Evolutionary conservation across 2,329 filamentous ascomycete genomes (phyloP), one percentile per base, ranked within the genome.

Genomic region (Fusarium scirpi): DNA sequence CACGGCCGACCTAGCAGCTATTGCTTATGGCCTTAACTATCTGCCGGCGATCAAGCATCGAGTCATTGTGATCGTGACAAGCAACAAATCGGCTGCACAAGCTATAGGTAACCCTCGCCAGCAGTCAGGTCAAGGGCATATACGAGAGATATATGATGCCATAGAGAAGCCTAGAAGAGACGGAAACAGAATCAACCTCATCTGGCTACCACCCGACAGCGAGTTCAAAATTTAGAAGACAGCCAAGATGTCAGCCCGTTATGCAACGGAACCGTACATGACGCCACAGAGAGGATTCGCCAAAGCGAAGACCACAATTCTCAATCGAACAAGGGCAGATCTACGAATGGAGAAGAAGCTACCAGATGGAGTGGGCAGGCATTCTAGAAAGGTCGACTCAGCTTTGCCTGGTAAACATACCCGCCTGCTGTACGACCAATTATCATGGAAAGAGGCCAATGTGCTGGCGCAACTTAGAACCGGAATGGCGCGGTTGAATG

Each of bases 351-450:
- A 29, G 24, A 47, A 10, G 44, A 20, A 47, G 8, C 25, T 47
- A 29, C 15, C 18, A 41, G 25, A 52, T 6, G 4, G 34, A 52
- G 48, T 52, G 0, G 11, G 32, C 12, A 46, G 22, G 3, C 18
- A 45, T 55, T 38, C 29, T 1, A 73, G 70, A 46, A 67, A 34
- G 49, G 58, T 73, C 16, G 59, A 72, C 32, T 57, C 27, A 16
- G 52, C 52, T 45, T 29, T 55, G 16, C 52, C 29, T 16, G 11
- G 41, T 27, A 55, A 55, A 45, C 56, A 71, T 46, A 72, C 64
- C 10, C 44, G 58, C 20, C 47, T 62, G 27, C 47, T 74, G 16
- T 76, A 76, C 46, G 57, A 75, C 11, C 10, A 25, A 6, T 34
- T 72, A 45, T 58, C 60, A 25, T 65, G 49, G 57, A 71, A 59